A percentile compares a stretch with the other conserved stretches of the same genome.
phyloP scores from a whole-genome alignment of 1,139 yeast species.

The Diutina mesorugosa region DNA sequence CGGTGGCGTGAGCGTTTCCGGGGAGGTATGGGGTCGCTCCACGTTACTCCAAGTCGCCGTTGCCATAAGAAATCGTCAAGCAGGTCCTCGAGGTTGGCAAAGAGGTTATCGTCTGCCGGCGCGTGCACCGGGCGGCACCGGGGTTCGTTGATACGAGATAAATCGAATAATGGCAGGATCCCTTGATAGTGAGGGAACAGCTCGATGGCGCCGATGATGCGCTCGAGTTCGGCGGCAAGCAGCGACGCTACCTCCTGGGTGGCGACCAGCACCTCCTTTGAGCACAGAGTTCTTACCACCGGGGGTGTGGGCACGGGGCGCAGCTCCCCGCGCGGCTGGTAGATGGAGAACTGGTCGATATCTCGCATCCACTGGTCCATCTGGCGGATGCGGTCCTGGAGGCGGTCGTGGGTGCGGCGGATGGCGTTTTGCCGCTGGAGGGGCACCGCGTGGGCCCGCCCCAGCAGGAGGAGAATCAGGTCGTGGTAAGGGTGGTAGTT shows the following conservation, averaged over 20 bases:
- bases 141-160: background rate
- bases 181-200: background rate
- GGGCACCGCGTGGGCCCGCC: background rate
- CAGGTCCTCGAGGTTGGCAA: background rate
- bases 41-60: background rate
- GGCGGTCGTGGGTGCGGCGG: background rate
- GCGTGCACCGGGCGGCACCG: background rate
- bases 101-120: background rate
- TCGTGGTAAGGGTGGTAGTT: background rate
- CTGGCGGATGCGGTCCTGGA: background rate
- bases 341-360: background rate
- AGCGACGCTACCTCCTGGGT: background rate
- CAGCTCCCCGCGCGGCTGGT: background rate
- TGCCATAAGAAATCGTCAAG: background rate
- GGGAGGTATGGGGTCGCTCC: background rate
- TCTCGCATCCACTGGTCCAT: background rate
- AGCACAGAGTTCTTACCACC: background rate
- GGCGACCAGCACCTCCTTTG: background rate
- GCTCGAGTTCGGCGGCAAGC: background rate
- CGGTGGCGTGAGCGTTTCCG: background rate
- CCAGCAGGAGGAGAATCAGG: background rate
- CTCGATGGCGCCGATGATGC: background rate
- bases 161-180: background rate
- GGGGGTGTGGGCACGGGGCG: background rate
- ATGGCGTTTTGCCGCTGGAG: slow-evolving; percentile 1